Conservation (phyloP, 192 early-diverging fungal genomes). For the Oehlia diaphana region DNA sequence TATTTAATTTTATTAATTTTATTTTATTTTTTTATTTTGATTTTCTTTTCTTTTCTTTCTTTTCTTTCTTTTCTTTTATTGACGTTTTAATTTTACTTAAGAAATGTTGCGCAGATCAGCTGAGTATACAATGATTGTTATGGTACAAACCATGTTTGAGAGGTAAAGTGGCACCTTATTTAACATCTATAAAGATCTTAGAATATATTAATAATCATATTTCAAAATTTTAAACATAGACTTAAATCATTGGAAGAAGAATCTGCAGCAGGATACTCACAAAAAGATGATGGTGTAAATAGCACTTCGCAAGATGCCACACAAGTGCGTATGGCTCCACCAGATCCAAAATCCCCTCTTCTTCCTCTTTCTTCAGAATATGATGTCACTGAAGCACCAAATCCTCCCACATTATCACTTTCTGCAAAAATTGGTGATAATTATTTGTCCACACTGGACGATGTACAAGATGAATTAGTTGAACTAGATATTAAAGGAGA, state of each 20-base stretch:
- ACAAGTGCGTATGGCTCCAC: conserved; percentile 27
- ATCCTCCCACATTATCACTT: background rate
- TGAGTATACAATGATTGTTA: conserved; percentile 75
- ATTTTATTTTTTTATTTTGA: too few species aligned
- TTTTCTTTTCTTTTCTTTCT: too few species aligned
- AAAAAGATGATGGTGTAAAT: conserved; percentile 1
- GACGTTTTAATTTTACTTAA: conserved; percentile 20
- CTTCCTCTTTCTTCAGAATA: conserved; percentile 16
- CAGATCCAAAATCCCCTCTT: conserved; percentile 26
- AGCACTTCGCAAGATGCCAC: background rate
- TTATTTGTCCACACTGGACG: background rate
- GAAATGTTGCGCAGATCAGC: conserved; percentile 76
- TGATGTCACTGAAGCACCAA: background rate
- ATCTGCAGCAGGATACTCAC: conserved; percentile 3
- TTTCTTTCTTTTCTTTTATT: too few species aligned
- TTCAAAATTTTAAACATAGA: conserved; percentile 23
- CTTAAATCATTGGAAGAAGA: conserved; percentile 42
- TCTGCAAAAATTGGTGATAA: background rate
- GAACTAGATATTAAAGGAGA: background rate
- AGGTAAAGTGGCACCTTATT: conserved; percentile 43
- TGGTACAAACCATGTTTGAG: conserved; percentile 76
- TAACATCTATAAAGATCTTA: background rate
- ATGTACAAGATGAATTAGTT: conserved; percentile 2
- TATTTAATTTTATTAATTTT: background rate
- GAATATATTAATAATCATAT: background rate